These are phyloP conservation scores for Eimeria zaria DNA, from an alignment of 169 alveolate species.

Conservation along the genomic window DNA sequence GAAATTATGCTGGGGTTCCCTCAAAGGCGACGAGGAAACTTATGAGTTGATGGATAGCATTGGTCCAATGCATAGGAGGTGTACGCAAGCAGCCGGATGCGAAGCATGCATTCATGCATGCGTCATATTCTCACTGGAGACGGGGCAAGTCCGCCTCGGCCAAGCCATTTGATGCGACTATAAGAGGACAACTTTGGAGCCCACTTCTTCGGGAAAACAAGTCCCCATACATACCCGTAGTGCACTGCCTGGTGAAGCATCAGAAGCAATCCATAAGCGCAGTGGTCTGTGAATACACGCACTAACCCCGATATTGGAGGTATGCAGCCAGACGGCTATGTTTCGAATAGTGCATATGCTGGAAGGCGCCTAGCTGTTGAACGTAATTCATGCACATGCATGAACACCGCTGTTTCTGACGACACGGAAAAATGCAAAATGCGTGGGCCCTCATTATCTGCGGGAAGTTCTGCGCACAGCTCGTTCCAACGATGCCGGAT, in stretches of 20 bases:
- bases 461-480: background rate
- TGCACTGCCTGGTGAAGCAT: slow-evolving; percentile 54
- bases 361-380: background rate
- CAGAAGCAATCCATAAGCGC: background rate
- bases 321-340: background rate
- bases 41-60: background rate
- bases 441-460: no score
- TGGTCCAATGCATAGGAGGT: background rate
- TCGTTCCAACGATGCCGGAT: no score
- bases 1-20: background rate
- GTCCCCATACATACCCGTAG: slow-evolving; percentile 27
- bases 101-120: background rate
- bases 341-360: background rate
- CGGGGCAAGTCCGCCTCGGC: slow-evolving; percentile 65
- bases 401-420: background rate
- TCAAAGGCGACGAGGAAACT: background rate
- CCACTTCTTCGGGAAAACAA: background rate
- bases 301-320: background rate
- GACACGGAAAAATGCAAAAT: background rate
- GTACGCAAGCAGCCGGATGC: background rate
- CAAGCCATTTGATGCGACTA: slow-evolving; percentile 37
- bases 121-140: slow-evolving; percentile 23
- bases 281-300: background rate
- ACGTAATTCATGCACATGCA: background rate
- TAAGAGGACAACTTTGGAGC: background rate